Percentiles rank a stretch among this genome's conserved stretches.
These are phyloP conservation scores for Xylariaceae sp. DNA, from an alignment of 2,329 filamentous ascomycete species.

Conservation along the genomic window DNA sequence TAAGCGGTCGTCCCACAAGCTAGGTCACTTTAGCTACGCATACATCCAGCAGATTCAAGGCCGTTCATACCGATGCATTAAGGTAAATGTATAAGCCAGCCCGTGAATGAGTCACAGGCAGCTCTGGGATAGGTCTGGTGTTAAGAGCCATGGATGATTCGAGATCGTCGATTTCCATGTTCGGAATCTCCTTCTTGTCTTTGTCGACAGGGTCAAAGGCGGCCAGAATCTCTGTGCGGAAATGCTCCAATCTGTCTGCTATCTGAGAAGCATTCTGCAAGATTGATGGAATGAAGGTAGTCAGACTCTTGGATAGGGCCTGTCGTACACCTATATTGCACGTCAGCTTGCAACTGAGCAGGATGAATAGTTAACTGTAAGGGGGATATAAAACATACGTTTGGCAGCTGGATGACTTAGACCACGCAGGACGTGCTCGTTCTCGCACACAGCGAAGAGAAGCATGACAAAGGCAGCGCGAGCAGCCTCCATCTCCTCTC, in stretches of 20 bases:
- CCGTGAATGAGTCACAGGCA: constrained; percentile 68
- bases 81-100: constrained; percentile 82
- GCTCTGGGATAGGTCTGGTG: constrained; percentile 53
- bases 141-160: constrained; percentile 53
- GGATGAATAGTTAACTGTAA: constrained; percentile 2
- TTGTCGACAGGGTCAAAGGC: constrained; percentile 51
- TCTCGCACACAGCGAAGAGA: constrained; percentile 57
- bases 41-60: background rate
- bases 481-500: constrained; percentile 55
- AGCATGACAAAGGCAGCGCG: constrained; percentile 61
- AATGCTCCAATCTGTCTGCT: constrained; percentile 49
- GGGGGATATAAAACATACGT: constrained; percentile 37
- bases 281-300: constrained; percentile 51
- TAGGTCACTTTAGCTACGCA: constrained; percentile 37
- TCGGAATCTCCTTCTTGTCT: constrained; percentile 42
- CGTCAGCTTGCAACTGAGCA: constrained; percentile 4
- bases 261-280: constrained; percentile 53
- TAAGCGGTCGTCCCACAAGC: constrained; percentile 74
- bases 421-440: constrained; percentile 48
- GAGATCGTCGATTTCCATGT: constrained; percentile 52
- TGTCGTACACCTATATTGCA: constrained; percentile 40
- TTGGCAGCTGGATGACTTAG: constrained; percentile 49
- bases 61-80: constrained; percentile 64
- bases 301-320: constrained; percentile 46
- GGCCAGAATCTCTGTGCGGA: constrained; percentile 52